phyloP scores from a whole-genome alignment of 2,329 filamentous ascomycete genomes.

The Aulographum hederae region DNA sequence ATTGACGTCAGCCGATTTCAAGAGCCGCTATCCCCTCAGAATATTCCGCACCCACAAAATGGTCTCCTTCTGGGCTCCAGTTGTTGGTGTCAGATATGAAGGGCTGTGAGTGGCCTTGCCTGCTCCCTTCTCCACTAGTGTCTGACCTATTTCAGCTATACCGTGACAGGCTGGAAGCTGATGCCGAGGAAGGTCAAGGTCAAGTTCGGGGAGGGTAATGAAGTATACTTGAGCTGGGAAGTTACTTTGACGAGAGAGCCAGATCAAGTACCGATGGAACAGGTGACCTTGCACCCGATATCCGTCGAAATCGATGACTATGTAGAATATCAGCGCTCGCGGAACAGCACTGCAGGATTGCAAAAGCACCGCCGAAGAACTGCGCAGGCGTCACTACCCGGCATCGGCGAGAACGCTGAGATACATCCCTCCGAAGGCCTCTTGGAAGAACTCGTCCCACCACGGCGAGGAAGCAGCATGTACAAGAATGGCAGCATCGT shows the following conservation, averaged over 20 bases:
- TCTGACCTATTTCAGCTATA: constrained; percentile 5
- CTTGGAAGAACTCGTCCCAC: background rate
- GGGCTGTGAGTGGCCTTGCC: constrained; percentile 20
- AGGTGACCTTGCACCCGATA: constrained; percentile 19
- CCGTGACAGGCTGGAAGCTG: constrained; percentile 18
- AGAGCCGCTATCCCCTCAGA: constrained; percentile 22
- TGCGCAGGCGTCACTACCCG: background rate
- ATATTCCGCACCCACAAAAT: constrained; percentile 26
- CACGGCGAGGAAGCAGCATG: background rate
- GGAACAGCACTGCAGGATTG: background rate
- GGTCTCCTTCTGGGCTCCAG: constrained; percentile 25
- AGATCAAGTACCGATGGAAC: constrained; percentile 13
- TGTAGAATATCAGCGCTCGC: constrained; percentile 21
- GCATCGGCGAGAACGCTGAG: background rate
- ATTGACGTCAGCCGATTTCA: constrained; percentile 21
- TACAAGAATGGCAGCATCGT: background rate
- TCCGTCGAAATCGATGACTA: constrained; percentile 29
- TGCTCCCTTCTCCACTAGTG: constrained; percentile 8
- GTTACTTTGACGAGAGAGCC: constrained; percentile 19
- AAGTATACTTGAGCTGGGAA: constrained; percentile 14
- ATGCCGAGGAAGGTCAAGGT: too few species aligned
- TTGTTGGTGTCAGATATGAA: constrained; percentile 28
- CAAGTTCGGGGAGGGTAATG: constrained; percentile 4
- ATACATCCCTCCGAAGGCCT: background rate
- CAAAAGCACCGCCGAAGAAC: background rate